Percentiles rank a stretch among this genome's conserved stretches.
Evolutionary conservation across 2,329 filamentous ascomycete genomes (phyloP).

Genomic region (Fusarium multiceps): DNA sequence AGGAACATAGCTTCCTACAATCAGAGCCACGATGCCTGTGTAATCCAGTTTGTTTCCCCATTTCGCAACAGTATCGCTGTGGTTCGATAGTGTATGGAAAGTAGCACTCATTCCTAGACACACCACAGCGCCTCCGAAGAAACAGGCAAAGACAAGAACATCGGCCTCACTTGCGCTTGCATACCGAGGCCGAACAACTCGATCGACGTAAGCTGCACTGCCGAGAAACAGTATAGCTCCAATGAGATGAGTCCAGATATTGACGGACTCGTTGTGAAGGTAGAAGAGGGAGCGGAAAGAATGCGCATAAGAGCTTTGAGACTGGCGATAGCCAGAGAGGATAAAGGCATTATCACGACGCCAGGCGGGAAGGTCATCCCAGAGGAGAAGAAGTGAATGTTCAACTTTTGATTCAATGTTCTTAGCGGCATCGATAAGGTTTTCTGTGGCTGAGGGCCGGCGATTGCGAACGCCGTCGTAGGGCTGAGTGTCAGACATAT

Average conservation of each 20-base stretch:
- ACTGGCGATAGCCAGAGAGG: conserved; percentile 63
- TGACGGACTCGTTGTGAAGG: conserved; percentile 71
- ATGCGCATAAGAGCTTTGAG: conserved; percentile 59
- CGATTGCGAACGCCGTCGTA: conserved; percentile 43
- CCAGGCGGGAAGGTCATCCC: conserved; percentile 69
- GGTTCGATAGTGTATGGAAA: conserved; percentile 87
- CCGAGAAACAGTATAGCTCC: conserved; percentile 71
- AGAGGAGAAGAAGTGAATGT: conserved; percentile 59
- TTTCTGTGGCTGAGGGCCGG: conserved; percentile 45
- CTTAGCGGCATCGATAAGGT: conserved; percentile 42
- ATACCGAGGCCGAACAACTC: conserved; percentile 72
- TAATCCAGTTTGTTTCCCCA: conserved; percentile 97
- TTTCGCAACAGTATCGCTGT: conserved; percentile 79
- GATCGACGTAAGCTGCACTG: conserved; percentile 65
- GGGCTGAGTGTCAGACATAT: conserved; percentile 19
- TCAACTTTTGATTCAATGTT: conserved; percentile 55
- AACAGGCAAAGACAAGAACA: conserved; percentile 79
- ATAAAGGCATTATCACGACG: conserved; percentile 71
- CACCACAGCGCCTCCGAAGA: conserved; percentile 78
- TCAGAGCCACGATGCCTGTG: conserved; percentile 89
- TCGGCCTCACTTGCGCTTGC: conserved; percentile 70
- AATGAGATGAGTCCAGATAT: conserved; percentile 72
- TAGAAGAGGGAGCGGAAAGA: conserved; percentile 62
- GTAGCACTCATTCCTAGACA: conserved; percentile 86
- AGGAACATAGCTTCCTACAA: conserved; percentile 91